These are phyloP conservation scores for Vaccinium corymbosum DNA, from an alignment of 148 eudicot species.

Conservation along the genomic window DNA sequence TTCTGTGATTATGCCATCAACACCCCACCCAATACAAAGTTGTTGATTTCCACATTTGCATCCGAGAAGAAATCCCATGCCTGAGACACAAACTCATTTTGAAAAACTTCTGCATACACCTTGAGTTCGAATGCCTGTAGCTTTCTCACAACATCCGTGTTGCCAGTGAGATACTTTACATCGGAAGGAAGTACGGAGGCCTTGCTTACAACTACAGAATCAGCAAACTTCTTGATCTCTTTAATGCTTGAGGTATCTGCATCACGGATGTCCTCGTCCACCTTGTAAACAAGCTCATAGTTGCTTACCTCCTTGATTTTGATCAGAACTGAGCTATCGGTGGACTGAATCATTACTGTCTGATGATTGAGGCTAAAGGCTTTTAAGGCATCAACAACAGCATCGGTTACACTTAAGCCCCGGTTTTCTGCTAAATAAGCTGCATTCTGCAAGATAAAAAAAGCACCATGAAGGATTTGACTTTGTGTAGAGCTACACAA, in stretches of 20 bases:
- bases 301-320: slow-evolving; percentile 46
- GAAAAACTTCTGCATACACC: slow-evolving; percentile 58
- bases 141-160: slow-evolving; percentile 48
- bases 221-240: slow-evolving; percentile 63
- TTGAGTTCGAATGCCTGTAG: slow-evolving; percentile 56
- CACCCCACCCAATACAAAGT: slow-evolving; percentile 35
- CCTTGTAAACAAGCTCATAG: slow-evolving; percentile 66
- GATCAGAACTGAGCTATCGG: slow-evolving; percentile 60
- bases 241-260: slow-evolving; percentile 38
- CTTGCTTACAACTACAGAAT: slow-evolving; percentile 59
- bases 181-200: slow-evolving; percentile 47
- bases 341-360: slow-evolving; percentile 71
- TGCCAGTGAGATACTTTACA: slow-evolving; percentile 31
- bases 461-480: neutral
- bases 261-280: slow-evolving; percentile 56
- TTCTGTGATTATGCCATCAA: slow-evolving; percentile 76
- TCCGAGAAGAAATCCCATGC: slow-evolving; percentile 86
- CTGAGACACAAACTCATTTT: slow-evolving; percentile 66
- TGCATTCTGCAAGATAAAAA: slow-evolving; percentile 56
- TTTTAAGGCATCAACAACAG: slow-evolving; percentile 51
- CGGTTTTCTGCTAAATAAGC: slow-evolving; percentile 66
- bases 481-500: neutral
- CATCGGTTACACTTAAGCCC: slow-evolving; percentile 55
- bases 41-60: slow-evolving; percentile 55
- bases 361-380: slow-evolving; percentile 39